phyloP scores from a whole-genome alignment of 73 alveolate genomes.

The Tetrahymena thermophila region DNA sequence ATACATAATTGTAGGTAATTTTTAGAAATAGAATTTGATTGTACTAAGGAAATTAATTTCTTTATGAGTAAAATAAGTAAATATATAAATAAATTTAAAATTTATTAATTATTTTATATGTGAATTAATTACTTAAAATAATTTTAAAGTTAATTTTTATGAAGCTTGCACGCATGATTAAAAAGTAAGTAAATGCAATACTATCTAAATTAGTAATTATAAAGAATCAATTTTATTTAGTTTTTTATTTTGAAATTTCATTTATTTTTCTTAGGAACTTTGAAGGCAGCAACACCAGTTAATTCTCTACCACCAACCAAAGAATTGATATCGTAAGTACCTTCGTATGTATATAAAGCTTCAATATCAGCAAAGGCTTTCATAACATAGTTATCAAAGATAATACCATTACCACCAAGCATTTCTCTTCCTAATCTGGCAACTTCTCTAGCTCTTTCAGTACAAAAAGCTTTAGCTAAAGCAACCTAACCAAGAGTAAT shows the following conservation, averaged over 20 bases:
- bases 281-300: slow-evolving; percentile 65
- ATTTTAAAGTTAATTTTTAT: neutral
- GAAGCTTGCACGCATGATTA: neutral
- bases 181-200: neutral
- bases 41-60: too few relatives aligned
- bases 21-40: too few relatives aligned
- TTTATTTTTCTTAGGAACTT: slow-evolving; percentile 9
- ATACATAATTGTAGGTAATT: too few relatives aligned
- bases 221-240: neutral
- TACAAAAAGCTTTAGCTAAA: slow-evolving; percentile 56
- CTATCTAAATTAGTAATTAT: neutral
- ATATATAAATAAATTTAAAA: too few relatives aligned
- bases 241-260: neutral
- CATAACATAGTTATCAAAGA: slow-evolving; percentile 63
- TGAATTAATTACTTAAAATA: neutral
- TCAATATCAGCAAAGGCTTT: slow-evolving; percentile 71
- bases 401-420: slow-evolving; percentile 81
- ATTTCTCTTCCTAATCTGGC: slow-evolving; percentile 65
- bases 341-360: slow-evolving; percentile 79
- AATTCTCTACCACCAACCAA: slow-evolving; percentile 66
- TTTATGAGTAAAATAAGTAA: too few relatives aligned
- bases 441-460: slow-evolving; percentile 60
- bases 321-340: slow-evolving; percentile 67
- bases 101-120: too few relatives aligned
- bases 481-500: slow-evolving; percentile 72